Evolutionary conservation across 768 basidiomycete genomes (phyloP).

Genomic region (Lactarius indigo): DNA sequence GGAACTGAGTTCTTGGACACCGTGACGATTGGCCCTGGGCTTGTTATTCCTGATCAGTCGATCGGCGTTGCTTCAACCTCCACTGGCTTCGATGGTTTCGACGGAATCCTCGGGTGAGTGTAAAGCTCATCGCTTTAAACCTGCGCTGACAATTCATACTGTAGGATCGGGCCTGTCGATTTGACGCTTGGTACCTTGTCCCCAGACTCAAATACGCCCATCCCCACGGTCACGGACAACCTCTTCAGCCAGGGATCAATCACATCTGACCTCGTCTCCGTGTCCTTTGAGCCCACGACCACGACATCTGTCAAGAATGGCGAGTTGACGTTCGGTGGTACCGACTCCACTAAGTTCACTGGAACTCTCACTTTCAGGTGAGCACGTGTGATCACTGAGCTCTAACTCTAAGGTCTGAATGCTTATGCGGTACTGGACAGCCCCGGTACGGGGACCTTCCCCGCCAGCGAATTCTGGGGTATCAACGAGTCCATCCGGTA

Average conservation of each 20-base stretch:
- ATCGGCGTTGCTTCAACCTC: slow-evolving; percentile 38
- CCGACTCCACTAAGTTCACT: slow-evolving; percentile 29
- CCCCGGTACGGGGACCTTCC: slow-evolving; percentile 29
- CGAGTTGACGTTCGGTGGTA: slow-evolving; percentile 35
- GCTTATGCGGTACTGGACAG: slow-evolving; percentile 29
- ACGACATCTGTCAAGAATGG: slow-evolving; percentile 26
- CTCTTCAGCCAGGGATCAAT: slow-evolving; percentile 31
- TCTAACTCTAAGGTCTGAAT: slow-evolving; percentile 11
- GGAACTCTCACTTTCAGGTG: background rate
- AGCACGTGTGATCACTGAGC: background rate
- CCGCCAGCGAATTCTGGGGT: slow-evolving; percentile 31
- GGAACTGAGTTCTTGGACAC: background rate
- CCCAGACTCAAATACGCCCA: background rate
- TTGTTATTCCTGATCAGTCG: slow-evolving; percentile 32
- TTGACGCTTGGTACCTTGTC: slow-evolving; percentile 32
- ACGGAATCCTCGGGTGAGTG: slow-evolving; percentile 38
- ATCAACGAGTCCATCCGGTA: slow-evolving; percentile 31
- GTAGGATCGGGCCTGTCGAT: slow-evolving; percentile 34
- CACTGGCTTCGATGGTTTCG: slow-evolving; percentile 32
- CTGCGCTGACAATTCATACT: background rate
- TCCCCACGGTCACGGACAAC: slow-evolving; percentile 36
- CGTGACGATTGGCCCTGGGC: slow-evolving; percentile 6
- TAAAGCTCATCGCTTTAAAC: background rate
- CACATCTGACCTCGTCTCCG: slow-evolving; percentile 26
- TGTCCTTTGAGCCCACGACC: slow-evolving; percentile 31